These are phyloP conservation scores for Aspergillus hiratsukae DNA, from an alignment of 2,329 filamentous ascomycete species.

Conservation along the genomic window DNA sequence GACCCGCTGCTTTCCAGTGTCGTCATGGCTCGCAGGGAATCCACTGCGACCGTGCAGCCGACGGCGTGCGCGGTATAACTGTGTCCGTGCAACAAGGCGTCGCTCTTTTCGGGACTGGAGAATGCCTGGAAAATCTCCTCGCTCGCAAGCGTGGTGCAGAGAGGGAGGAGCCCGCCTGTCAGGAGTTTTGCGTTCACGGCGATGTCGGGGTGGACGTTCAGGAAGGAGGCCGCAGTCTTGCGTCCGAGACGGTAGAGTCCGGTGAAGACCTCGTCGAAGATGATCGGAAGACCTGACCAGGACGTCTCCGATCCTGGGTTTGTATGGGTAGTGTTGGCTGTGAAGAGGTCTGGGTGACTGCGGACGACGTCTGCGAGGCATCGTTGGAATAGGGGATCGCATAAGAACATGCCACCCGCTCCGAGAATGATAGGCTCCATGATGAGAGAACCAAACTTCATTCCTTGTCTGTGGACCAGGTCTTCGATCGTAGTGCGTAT, in stretches of 20 bases:
- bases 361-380: slow-evolving; percentile 66
- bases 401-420: slow-evolving; percentile 78
- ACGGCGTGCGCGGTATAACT: slow-evolving; percentile 83
- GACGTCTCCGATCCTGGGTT: slow-evolving; percentile 8
- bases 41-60: slow-evolving; percentile 73
- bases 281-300: slow-evolving; percentile 72
- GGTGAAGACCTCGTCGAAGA: slow-evolving; percentile 86
- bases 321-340: slow-evolving; percentile 13
- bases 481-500: slow-evolving; percentile 53
- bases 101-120: slow-evolving; percentile 65
- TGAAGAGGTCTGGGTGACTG: slow-evolving; percentile 53
- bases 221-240: slow-evolving; percentile 65
- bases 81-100: slow-evolving; percentile 77
- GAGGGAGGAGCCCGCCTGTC: slow-evolving; percentile 72
- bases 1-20: slow-evolving; percentile 52
- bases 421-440: slow-evolving; percentile 78
- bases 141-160: slow-evolving; percentile 72
- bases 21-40: slow-evolving; percentile 58
- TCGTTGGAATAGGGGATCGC: slow-evolving; percentile 76
- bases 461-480: slow-evolving; percentile 52
- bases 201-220: slow-evolving; percentile 66
- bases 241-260: slow-evolving; percentile 77
- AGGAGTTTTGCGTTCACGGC: slow-evolving; percentile 79
- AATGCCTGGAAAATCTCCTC: slow-evolving; percentile 70
- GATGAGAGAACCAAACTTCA: slow-evolving; percentile 70